phyloP scores from a whole-genome alignment of 225 moss, liverwort and hornwort species.

The Polytrichum formosum region DNA sequence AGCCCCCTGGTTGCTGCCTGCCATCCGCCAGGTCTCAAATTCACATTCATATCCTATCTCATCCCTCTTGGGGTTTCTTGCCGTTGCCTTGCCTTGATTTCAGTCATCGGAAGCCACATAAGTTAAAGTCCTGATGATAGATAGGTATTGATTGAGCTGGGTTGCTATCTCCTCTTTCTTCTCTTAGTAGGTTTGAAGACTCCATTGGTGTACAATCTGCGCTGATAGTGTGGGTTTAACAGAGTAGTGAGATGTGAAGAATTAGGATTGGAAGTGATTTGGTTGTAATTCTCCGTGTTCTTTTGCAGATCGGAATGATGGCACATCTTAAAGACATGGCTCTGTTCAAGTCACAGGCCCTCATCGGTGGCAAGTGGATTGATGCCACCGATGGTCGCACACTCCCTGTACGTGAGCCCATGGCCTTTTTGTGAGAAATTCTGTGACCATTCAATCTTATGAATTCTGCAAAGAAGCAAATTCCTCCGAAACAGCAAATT shows the following conservation, averaged over 20 bases:
- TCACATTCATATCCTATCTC: no score
- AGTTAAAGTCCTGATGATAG: no score
- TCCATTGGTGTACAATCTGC: background rate
- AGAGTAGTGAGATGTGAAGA: background rate
- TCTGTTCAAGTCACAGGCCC: slow-evolving; percentile 63
- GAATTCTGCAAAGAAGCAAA: no score
- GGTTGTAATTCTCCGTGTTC: slow-evolving; percentile 6
- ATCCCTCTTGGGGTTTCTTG: no score
- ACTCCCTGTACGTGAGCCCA: slow-evolving; percentile 29
- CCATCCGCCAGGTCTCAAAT: slow-evolving; percentile 11
- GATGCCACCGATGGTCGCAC: slow-evolving; percentile 72
- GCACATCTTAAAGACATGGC: slow-evolving; percentile 63
- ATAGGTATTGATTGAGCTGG: no score
- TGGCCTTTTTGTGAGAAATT: no score
- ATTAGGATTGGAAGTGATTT: background rate
- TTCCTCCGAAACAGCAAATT: no score
- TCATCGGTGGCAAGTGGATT: slow-evolving; percentile 71
- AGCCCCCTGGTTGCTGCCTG: slow-evolving; percentile 6
- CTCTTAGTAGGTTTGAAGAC: no score
- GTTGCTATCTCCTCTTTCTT: no score
- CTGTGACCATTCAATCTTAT: no score
- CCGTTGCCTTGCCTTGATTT: no score
- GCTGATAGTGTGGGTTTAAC: background rate
- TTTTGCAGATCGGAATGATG: slow-evolving; percentile 48
- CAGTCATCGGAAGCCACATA: no score